Evolutionary conservation across 257 asterid genomes (phyloP).

Genomic region (Euphrasia confusa): DNA sequence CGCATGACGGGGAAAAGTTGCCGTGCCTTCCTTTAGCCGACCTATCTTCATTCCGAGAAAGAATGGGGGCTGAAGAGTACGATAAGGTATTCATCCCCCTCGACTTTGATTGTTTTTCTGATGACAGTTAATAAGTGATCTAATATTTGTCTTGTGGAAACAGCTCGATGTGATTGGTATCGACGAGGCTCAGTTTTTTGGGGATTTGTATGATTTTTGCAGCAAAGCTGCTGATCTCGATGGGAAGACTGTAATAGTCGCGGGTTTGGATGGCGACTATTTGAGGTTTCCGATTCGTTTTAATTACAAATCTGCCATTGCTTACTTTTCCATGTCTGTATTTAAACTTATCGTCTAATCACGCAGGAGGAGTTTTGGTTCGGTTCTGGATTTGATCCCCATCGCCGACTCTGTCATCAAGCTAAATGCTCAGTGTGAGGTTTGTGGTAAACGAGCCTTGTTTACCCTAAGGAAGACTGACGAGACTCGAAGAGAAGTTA

Average conservation of each 20-base stretch:
- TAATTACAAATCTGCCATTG: neutral
- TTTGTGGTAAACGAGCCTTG: conserved; percentile 65
- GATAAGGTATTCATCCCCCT: conserved; percentile 45
- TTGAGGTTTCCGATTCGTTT: conserved; percentile 30
- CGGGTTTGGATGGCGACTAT: conserved; percentile 98
- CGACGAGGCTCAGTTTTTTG: conserved; percentile 93
- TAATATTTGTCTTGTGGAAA: conserved; percentile 4
- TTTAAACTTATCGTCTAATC: too few species aligned
- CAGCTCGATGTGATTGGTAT: conserved; percentile 84
- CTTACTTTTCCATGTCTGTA: neutral
- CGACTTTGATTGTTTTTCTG: neutral
- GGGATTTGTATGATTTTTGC: conserved; percentile 88
- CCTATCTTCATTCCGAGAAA: conserved; percentile 59
- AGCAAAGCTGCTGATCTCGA: conserved; percentile 81
- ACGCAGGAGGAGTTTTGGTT: conserved; percentile 79
- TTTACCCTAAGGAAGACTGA: conserved; percentile 86
- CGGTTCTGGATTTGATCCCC: conserved; percentile 78
- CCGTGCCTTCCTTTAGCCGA: conserved; percentile 79
- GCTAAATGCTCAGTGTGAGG: conserved; percentile 72
- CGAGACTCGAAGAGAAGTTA: conserved; percentile 65
- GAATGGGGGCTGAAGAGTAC: conserved; percentile 60
- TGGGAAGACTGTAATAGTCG: conserved; percentile 80
- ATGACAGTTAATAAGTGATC: neutral
- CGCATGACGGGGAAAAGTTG: conserved; percentile 81
- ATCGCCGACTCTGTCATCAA: conserved; percentile 83